These are phyloP conservation scores for Vitis hybrid DNA, from an alignment of 177 flowering plant species.

Conservation along the genomic window DNA sequence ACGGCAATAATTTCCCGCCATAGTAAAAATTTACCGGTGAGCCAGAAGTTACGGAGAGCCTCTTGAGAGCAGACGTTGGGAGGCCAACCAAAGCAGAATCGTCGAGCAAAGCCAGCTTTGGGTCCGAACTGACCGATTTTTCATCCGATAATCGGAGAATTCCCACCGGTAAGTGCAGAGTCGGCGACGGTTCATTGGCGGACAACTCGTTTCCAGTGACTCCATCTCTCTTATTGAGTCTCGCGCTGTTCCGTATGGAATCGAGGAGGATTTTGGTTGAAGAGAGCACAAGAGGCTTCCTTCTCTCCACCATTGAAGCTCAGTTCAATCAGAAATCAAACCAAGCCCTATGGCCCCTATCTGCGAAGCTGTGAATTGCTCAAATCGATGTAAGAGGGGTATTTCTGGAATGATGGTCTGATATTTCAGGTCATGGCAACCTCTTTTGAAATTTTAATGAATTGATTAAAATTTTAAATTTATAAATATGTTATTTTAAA, in stretches of 20 bases:
- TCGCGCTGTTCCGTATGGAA: constrained; percentile 37
- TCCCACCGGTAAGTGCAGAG: constrained; percentile 52
- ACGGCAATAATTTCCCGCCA: neutral
- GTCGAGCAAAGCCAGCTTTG: constrained; percentile 36
- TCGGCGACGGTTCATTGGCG: constrained; percentile 4
- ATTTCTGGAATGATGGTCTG: too few relatives aligned
- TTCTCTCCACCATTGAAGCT: constrained; percentile 55
- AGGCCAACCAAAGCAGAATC: constrained; percentile 65
- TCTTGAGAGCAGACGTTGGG: constrained; percentile 57
- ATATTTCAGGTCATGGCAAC: too few relatives aligned
- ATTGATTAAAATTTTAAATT: too few relatives aligned
- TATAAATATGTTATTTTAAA: too few relatives aligned
- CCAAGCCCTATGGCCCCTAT: too few relatives aligned
- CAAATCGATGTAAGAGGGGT: too few relatives aligned
- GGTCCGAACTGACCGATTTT: constrained; percentile 3
- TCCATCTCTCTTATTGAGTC: constrained; percentile 1
- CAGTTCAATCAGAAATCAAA: too few relatives aligned
- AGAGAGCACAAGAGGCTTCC: constrained; percentile 72
- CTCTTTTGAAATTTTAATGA: too few relatives aligned
- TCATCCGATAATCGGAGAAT: constrained; percentile 49
- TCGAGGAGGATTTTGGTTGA: constrained; percentile 58
- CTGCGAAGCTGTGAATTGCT: too few relatives aligned
- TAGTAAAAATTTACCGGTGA: constrained; percentile 59
- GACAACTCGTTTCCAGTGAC: neutral
- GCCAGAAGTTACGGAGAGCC: constrained; percentile 65